phyloP scores from a whole-genome alignment of 352 stramenopile genomes.

The Albugo candida region DNA sequence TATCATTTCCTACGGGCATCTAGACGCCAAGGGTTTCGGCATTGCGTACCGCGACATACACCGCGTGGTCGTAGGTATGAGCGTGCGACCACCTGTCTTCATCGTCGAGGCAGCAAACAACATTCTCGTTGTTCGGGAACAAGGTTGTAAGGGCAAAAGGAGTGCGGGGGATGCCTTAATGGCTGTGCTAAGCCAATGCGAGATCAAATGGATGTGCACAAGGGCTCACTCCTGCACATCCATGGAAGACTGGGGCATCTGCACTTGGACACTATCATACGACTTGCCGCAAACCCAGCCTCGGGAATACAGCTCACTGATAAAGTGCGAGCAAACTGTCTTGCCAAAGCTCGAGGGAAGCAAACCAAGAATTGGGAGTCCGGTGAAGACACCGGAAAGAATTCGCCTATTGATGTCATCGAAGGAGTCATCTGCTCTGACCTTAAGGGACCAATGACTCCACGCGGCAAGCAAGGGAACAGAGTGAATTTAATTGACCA shows the following conservation, averaged over 20 bases:
- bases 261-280: not conserved
- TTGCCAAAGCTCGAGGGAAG: not conserved
- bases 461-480: not conserved
- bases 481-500: not conserved
- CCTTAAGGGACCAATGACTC: not conserved
- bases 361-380: not conserved
- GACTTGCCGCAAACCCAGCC: not conserved
- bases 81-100: no score
- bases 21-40: not conserved
- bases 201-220: not conserved
- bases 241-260: not conserved
- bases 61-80: no score
- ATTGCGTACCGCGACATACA: not conserved
- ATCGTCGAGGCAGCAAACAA: no score
- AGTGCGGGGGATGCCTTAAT: not conserved
- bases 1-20: not conserved
- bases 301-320: conserved; percentile 1
- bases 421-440: conserved; percentile 1
- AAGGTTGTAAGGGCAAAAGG: no score
- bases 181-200: not conserved
- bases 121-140: no score
- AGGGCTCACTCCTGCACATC: not conserved
- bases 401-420: not conserved
- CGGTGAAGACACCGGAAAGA: not conserved
- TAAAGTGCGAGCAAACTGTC: not conserved